Base-by-base conservation (phyloP, 73 alveolate species). In the Blepharisma stoltei region DNA sequence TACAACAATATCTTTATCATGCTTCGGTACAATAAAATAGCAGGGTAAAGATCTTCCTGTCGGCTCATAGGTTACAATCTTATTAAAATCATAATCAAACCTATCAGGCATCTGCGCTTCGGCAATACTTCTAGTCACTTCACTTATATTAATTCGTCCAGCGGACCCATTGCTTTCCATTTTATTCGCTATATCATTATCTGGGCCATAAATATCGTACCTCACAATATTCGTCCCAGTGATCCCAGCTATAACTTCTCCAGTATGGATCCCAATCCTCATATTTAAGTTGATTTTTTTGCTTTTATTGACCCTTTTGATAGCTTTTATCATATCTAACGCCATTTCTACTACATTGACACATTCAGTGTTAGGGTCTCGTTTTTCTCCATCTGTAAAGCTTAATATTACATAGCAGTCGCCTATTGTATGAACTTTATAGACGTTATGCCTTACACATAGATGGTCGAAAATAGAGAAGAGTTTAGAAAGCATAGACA, bases 321-420 rank as follows among this genome's bases (percentile, higher is more conserved):
- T 84, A 4, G 85, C 83, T 55, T 84, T 85, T 6, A 84, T 54
- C 86, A 78, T 78, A 78, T 78, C 86, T 11, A 78, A 54, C 32
- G 78, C 81, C 76, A 76, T 76, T 43, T 76, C 75, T 4, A 76
- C 75, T 6, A 49, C 77, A 41, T 76, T 76, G 2, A 3, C 73
- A 25, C 73, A 60, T 80, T 88, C 95, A 49, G 88, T 90, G 50
- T 77, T 68, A 23, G 83, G 78, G 50, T 83, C 90, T 53, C 86
- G 71, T 83, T 88, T 78, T 32, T 92, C 97, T 55, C 87, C 87
- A 81, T 80, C 98, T 41, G 90, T 93, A 53, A 89, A 90, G 54
- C 99, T 98, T 84, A 94, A 67, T 9, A 96, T 95, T 11, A 94
- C 99, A 82, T 96, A 96, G 79, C 98, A 93, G 82, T 96, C 99